A percentile compares a stretch with the other conserved stretches of the same genome.
Conservation (phyloP, 345 rosid genomes). For the Stellera chamaejasme region DNA sequence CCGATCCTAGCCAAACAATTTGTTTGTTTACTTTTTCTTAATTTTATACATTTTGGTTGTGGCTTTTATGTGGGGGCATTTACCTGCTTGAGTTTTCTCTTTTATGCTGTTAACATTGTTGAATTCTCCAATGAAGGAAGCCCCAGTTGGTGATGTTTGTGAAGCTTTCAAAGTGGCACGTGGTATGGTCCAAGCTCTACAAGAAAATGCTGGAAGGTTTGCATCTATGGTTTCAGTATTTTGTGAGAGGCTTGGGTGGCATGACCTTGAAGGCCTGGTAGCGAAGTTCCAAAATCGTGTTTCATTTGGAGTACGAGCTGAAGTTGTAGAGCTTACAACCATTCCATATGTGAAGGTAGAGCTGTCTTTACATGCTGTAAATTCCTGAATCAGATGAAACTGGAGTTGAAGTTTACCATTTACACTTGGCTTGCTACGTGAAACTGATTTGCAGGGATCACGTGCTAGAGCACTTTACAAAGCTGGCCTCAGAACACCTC, state of each 20-base stretch:
- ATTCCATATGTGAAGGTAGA: constrained; percentile 88
- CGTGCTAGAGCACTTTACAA: constrained; percentile 93
- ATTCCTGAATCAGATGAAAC: too few relatives aligned
- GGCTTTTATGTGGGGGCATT: too few relatives aligned
- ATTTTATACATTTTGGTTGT: too few relatives aligned
- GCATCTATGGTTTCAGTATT: constrained; percentile 95
- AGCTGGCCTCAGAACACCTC: constrained; percentile 90
- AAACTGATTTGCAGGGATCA: constrained; percentile 56
- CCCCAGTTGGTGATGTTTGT: constrained; percentile 86
- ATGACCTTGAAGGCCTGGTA: constrained; percentile 87
- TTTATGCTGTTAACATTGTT: not conserved
- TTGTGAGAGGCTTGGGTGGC: constrained; percentile 97
- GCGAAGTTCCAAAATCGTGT: constrained; percentile 94
- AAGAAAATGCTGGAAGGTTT: constrained; percentile 98
- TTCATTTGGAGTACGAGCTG: constrained; percentile 98
- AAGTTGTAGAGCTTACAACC: constrained; percentile 89
- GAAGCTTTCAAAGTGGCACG: constrained; percentile 88
- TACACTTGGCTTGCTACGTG: constrained; percentile 5
- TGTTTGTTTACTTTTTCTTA: too few relatives aligned
- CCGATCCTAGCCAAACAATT: too few relatives aligned
- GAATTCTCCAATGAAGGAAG: constrained; percentile 55
- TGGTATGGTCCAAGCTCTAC: constrained; percentile 96
- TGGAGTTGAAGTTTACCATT: not conserved
- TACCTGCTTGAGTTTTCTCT: too few relatives aligned
- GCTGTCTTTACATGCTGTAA: too few relatives aligned